Evolutionary conservation across 345 rosid genomes (phyloP).

Genomic region (Tarenaya hassleriana): DNA sequence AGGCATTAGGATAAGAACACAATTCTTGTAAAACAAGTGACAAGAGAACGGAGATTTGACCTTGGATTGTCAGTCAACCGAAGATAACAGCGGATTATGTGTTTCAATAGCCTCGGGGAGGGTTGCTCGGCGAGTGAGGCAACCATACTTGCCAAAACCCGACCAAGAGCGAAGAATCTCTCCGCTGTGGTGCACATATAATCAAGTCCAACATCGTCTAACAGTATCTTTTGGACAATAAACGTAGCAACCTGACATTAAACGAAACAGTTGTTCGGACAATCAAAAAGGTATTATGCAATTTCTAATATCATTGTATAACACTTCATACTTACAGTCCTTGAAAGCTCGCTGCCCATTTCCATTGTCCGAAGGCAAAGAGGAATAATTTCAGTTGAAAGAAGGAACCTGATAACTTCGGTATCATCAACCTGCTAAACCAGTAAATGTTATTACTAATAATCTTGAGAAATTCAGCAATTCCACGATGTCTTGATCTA

Average conservation of each 20-base stretch:
- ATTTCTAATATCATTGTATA: too few species aligned
- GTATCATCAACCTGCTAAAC: constrained; percentile 39
- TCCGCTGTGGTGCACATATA: constrained; percentile 81
- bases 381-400: constrained; percentile 38
- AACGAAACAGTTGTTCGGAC: background rate
- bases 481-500: constrained; percentile 1
- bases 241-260: constrained; percentile 85
- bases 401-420: constrained; percentile 36
- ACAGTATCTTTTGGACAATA: constrained; percentile 72
- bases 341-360: constrained; percentile 37
- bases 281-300: too few species aligned
- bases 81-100: constrained; percentile 81
- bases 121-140: constrained; percentile 74
- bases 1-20: constrained; percentile 15
- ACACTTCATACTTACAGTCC: constrained; percentile 50
- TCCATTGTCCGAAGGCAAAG: constrained; percentile 43
- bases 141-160: constrained; percentile 76
- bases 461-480: background rate
- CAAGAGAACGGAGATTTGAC: constrained; percentile 24
- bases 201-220: constrained; percentile 87
- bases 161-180: constrained; percentile 79
- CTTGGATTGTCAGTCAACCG: constrained; percentile 74
- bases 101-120: constrained; percentile 68
- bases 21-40: constrained; percentile 13
- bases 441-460: constrained; percentile 13